Percentiles rank a stretch among this genome's conserved stretches.
phyloP scores from a whole-genome alignment of 73 alveolate genomes.

The Paramecium sonneborni region DNA sequence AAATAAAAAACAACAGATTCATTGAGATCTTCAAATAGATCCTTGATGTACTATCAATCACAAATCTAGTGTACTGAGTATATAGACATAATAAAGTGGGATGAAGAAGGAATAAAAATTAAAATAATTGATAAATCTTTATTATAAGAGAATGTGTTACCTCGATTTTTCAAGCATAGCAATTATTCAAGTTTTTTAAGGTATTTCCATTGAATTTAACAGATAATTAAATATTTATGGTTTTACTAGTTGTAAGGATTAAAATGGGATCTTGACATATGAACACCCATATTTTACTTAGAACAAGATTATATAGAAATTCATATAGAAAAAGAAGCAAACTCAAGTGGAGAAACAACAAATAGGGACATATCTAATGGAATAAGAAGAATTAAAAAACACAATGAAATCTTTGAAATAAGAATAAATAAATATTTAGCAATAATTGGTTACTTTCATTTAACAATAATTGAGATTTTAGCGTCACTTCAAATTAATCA shows the following conservation, averaged over 20 bases:
- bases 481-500: not conserved
- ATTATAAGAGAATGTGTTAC: not conserved
- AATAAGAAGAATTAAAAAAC: not conserved
- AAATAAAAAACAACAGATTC: not conserved
- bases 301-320: not conserved
- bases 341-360: not conserved
- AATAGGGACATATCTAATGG: not conserved
- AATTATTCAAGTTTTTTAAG: slow-evolving; percentile 33
- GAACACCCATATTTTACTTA: not conserved
- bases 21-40: not conserved
- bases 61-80: not conserved
- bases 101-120: slow-evolving; percentile 3
- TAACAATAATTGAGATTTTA: not conserved
- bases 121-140: not conserved
- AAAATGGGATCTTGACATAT: not conserved
- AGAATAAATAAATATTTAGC: not conserved
- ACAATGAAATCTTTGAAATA: not conserved
- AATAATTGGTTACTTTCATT: not conserved
- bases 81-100: not conserved
- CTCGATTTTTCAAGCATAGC: not conserved
- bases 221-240: slow-evolving; percentile 13
- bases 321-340: not conserved
- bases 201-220: not conserved
- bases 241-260: slow-evolving; percentile 8
- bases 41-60: not conserved